Conservation (phyloP, 2,329 filamentous ascomycete species). For the Nothophaeocryptopus gaeumannii region DNA sequence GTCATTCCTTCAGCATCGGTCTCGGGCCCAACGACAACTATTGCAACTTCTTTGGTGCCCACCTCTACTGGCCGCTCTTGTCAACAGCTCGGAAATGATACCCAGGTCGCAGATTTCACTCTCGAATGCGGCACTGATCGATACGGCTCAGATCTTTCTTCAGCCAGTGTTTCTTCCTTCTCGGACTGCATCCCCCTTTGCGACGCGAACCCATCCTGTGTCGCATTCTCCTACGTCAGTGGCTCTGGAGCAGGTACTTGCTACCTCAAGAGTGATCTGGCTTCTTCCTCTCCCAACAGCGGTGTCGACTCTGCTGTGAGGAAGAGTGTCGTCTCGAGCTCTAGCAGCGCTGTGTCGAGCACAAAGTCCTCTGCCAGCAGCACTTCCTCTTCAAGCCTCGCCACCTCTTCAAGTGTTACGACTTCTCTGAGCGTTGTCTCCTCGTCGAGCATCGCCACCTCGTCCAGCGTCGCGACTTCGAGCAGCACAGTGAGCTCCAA, state of each 20-base stretch:
- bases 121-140: slow-evolving; percentile 23
- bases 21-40: not conserved
- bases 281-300: not conserved
- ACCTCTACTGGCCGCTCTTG: slow-evolving; percentile 1
- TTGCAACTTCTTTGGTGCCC: not conserved
- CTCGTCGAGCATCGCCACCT: no score
- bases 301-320: slow-evolving; percentile 10
- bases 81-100: not conserved
- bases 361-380: not conserved
- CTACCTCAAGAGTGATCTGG: slow-evolving; percentile 16
- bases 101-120: slow-evolving; percentile 5
- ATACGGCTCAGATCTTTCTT: slow-evolving; percentile 24
- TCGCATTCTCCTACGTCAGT: slow-evolving; percentile 17
- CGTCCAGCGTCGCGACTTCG: not conserved
- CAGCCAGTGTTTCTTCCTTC: slow-evolving; percentile 16
- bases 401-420: no score
- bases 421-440: no score
- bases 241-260: slow-evolving; percentile 11
- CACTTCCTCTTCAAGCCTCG: no score
- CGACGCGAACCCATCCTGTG: slow-evolving; percentile 17
- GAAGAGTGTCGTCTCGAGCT: not conserved
- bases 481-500: not conserved
- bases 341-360: not conserved
- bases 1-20: not conserved
- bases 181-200: slow-evolving; percentile 26